phyloP scores from a whole-genome alignment of 129 eudicot genomes.

The Pulicaria dysenterica region DNA sequence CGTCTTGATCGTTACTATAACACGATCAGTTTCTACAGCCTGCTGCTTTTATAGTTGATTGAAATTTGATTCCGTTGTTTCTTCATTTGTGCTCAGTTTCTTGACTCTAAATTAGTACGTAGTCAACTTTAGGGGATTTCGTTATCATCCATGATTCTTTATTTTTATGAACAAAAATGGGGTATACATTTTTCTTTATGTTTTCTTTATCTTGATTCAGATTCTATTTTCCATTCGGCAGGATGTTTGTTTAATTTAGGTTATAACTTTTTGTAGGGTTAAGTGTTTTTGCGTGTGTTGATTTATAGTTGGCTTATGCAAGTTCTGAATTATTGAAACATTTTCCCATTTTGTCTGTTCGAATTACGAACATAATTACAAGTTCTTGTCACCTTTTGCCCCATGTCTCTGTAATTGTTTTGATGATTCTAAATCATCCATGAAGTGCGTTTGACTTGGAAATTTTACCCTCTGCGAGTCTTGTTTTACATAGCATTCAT shows the following conservation, averaged over 20 bases:
- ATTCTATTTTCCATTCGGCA: slow-evolving; percentile 24
- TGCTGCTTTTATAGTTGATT: no score
- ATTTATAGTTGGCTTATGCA: slow-evolving; percentile 23
- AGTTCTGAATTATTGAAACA: slow-evolving; percentile 4
- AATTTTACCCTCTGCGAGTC: no score
- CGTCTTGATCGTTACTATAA: no score
- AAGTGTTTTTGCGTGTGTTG: slow-evolving; percentile 21
- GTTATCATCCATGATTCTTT: no score
- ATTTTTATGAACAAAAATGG: slow-evolving; percentile 30
- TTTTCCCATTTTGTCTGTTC: slow-evolving; percentile 34
- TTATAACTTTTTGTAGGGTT: slow-evolving; percentile 13
- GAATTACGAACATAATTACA: slow-evolving; percentile 13
- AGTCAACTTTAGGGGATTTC: no score
- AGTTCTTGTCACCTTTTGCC: slow-evolving; percentile 16
- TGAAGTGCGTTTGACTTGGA: slow-evolving; percentile 31
- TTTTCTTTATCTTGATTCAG: slow-evolving; percentile 28
- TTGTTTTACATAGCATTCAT: no score
- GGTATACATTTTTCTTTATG: slow-evolving; percentile 16
- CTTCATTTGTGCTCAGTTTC: no score
- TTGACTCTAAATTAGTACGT: no score
- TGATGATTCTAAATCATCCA: slow-evolving; percentile 7
- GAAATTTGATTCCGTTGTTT: no score
- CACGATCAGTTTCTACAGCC: no score
- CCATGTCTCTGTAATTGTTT: not conserved
- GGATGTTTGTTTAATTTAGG: slow-evolving; percentile 35